phyloP scores from a whole-genome alignment of 768 basidiomycete species.

The Leucogyrophana mollusca region DNA sequence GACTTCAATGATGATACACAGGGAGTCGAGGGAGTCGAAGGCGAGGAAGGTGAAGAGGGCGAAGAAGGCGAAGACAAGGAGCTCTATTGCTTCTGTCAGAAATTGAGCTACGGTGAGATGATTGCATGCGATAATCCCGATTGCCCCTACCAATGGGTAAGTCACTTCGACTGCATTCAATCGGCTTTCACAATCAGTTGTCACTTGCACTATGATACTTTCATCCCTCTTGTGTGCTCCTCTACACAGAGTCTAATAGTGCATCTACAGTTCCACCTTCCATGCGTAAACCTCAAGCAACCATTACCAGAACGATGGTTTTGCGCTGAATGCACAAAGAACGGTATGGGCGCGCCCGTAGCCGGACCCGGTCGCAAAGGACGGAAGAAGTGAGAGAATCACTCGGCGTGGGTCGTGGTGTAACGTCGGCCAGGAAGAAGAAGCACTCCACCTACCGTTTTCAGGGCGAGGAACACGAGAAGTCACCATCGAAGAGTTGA shows the following conservation, averaged over 20 bases:
- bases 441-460: no score
- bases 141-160: conserved; percentile 63
- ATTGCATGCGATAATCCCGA: conserved; percentile 60
- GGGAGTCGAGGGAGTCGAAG: conserved; percentile 28
- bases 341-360: conserved; percentile 31
- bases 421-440: no score
- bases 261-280: conserved; percentile 54
- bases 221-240: background rate
- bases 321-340: conserved; percentile 52
- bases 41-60: conserved; percentile 38
- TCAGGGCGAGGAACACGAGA: no score
- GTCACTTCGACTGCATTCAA: conserved; percentile 18
- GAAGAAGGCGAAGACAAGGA: conserved; percentile 58
- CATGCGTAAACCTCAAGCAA: conserved; percentile 56
- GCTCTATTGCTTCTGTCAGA: conserved; percentile 63
- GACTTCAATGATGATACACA: conserved; percentile 32
- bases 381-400: conserved; percentile 37
- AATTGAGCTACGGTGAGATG: conserved; percentile 67
- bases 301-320: conserved; percentile 60
- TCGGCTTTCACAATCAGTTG: background rate
- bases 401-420: background rate
- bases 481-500: no score
- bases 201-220: background rate
- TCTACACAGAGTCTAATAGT: background rate
- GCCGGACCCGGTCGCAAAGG: conserved; percentile 35